A percentile compares a stretch with the other conserved stretches of the same genome.
phyloP scores from a whole-genome alignment of 495 filamentous ascomycete species.

The Halenospora varia region DNA sequence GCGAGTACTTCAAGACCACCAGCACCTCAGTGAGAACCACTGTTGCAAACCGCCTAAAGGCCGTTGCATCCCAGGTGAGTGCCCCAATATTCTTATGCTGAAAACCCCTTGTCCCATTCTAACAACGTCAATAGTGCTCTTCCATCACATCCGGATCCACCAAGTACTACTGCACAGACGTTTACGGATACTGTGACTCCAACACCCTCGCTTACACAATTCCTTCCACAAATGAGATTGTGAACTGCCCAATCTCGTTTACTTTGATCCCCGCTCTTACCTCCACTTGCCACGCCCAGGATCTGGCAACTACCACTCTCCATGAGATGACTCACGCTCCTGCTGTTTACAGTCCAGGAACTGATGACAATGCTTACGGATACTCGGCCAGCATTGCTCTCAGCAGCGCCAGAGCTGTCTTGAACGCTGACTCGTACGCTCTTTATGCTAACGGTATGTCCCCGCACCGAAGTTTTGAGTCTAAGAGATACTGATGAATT shows the following conservation, averaged over 20 bases:
- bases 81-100: no score
- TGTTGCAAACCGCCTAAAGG: constrained; percentile 48
- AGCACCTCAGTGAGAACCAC: constrained; percentile 33
- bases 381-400: constrained; percentile 45
- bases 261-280: constrained; percentile 39
- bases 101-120: no score
- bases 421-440: constrained; percentile 61
- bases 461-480: no score
- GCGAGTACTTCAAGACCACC: constrained; percentile 61
- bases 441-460: constrained; percentile 55
- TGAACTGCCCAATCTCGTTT: constrained; percentile 56
- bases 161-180: constrained; percentile 49
- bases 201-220: constrained; percentile 57
- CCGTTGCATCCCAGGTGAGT: no score
- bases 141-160: constrained; percentile 39
- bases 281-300: constrained; percentile 49
- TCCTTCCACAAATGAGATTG: constrained; percentile 45
- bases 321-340: constrained; percentile 61
- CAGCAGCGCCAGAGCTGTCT: constrained; percentile 39
- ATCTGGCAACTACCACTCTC: constrained; percentile 55
- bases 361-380: constrained; percentile 54
- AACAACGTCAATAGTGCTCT: no score
- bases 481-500: background rate
- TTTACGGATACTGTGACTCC: constrained; percentile 41
- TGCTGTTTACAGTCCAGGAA: constrained; percentile 41